phyloP scores from a whole-genome alignment of 306 rosid species.

The Hippophae tibetana region DNA sequence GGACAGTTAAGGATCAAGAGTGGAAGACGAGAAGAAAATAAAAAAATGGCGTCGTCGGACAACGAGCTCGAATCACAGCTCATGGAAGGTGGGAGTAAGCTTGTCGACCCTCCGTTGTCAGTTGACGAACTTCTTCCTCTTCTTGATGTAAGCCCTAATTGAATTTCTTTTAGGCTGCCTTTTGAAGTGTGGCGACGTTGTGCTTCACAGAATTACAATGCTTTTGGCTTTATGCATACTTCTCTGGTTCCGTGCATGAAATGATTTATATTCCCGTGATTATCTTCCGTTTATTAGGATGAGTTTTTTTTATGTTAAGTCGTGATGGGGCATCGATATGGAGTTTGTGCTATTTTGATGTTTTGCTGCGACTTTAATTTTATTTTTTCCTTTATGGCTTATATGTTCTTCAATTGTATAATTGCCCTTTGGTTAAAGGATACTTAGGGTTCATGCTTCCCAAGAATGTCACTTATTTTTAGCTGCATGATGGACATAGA shows the following conservation, averaged over 20 bases:
- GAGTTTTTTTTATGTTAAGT: not conserved
- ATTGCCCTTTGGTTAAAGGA: no score
- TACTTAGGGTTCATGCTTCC: no score
- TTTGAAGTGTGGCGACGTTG: not conserved
- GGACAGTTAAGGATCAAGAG: constrained; percentile 41
- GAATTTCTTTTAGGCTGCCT: not conserved
- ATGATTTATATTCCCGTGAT: not conserved
- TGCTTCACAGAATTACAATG: not conserved
- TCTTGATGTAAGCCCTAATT: constrained; percentile 48
- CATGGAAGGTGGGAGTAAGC: constrained; percentile 59
- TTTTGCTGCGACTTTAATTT: no score
- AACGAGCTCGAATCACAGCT: constrained; percentile 54
- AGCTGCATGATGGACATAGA: no score
- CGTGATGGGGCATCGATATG: not conserved
- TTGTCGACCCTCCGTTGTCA: constrained; percentile 58
- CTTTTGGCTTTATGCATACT: not conserved
- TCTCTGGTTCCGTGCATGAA: not conserved
- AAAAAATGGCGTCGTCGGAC: constrained; percentile 48
- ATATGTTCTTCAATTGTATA: no score
- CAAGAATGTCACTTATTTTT: no score
- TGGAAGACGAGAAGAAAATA: constrained; percentile 2
- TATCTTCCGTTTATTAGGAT: constrained; percentile 6
- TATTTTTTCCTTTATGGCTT: no score
- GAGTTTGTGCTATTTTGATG: no score
- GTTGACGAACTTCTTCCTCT: constrained; percentile 62